Base-by-base conservation (phyloP, 1,284 basidiomycete species). In the Kwoniella shivajii region DNA sequence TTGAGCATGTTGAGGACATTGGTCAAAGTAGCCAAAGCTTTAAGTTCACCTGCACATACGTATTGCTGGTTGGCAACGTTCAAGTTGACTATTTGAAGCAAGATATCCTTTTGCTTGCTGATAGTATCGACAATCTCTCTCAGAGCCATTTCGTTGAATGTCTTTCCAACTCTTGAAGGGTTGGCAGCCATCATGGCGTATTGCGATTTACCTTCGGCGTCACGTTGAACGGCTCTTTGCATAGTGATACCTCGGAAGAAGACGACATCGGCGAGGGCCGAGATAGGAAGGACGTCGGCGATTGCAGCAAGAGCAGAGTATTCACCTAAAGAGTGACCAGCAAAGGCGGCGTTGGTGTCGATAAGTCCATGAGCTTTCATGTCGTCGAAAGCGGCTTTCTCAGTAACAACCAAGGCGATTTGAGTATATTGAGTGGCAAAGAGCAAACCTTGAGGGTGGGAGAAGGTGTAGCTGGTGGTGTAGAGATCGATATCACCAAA, bases 241-340 rank as follows among this genome's bases (percentile, higher is more conserved):
- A 99, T 99, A 48, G 95, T 99, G 72, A 99, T 95, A 75, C 95
- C 95, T 78, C 96, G 92, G 80, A 97, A 98, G 84, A 99, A 98
- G 41, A 99, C 95, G 72, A 99, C 91, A 69, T 98, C 94, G 68
- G 95, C 92, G 49, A 99, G 86, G n/a, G 92, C 86, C 30, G 94
- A 91, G 73, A 98, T 92, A 42, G 92, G 88, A 43, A 99, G 86
- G 44, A 97, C 91, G 76, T 93, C 92, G 42, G 95, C 95, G 64
- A 98, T 94, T 14, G 94, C 94, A 1, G 96, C 95, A 11, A 99
- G 84, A 13, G 95, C 93, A 48, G 95, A 97, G 78, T 99, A 99
- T 79, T 99, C 95, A 68, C 95, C 95, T 44, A 99, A 85, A 38
- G 94, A 98, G 82, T 98, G 96, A 65, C 96, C 95, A 49, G 94